Percentiles rank a stretch among this genome's conserved stretches.
These are phyloP conservation scores for Logfia minima DNA, from an alignment of 129 eudicot species.

Conservation along the genomic window DNA sequence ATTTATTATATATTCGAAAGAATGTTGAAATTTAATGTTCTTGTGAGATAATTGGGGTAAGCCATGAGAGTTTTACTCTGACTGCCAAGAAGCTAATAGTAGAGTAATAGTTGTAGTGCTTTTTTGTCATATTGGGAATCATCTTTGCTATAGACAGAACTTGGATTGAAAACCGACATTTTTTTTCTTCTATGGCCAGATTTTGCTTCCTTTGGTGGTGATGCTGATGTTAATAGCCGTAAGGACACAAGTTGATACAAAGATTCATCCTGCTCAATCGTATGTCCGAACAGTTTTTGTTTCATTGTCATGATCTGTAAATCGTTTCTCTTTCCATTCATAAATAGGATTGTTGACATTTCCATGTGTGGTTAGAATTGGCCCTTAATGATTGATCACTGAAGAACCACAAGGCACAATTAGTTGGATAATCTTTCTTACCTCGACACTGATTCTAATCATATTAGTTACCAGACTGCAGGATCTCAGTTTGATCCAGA, in stretches of 20 bases:
- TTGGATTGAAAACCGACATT: background rate
- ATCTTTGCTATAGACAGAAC: background rate
- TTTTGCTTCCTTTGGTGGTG: constrained; percentile 84
- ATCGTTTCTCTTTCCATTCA: background rate
- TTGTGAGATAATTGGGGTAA: background rate
- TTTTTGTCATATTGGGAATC: background rate
- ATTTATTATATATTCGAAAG: background rate
- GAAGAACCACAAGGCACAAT: constrained; percentile 17
- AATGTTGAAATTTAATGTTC: background rate
- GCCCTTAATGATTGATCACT: background rate
- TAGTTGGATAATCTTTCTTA: constrained; percentile 9
- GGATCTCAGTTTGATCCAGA: constrained; percentile 8
- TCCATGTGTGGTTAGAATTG: constrained; percentile 3
- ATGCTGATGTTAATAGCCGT: constrained; percentile 93
- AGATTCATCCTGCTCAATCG: constrained; percentile 81
- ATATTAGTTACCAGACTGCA: constrained; percentile 13
- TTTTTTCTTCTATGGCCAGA: constrained; percentile 40
- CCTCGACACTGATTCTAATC: background rate
- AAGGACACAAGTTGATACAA: constrained; percentile 83
- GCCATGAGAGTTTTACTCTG: background rate
- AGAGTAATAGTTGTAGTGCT: constrained; percentile 16
- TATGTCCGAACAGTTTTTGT: constrained; percentile 38
- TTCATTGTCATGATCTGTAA: constrained; percentile 1
- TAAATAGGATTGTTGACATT: background rate
- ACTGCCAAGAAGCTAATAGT: background rate